phyloP scores from a whole-genome alignment of 805 yeast genomes.

The Candida anglica region DNA sequence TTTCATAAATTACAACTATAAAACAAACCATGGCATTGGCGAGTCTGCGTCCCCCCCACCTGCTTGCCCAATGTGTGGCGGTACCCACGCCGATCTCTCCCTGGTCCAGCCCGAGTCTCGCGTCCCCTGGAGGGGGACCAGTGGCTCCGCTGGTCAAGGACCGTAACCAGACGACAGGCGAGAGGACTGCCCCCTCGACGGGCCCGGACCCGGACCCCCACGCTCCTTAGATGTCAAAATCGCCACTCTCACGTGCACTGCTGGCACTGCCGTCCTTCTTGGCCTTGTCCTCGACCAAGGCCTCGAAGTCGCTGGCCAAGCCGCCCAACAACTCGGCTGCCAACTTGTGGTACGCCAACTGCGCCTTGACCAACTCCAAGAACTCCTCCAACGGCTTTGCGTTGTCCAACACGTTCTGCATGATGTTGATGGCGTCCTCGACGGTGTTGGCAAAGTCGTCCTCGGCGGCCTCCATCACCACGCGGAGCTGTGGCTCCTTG shows the following conservation, averaged over 20 bases:
- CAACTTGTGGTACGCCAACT: constrained; percentile 73
- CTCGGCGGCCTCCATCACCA: constrained; percentile 77
- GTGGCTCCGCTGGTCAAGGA: too few relatives aligned
- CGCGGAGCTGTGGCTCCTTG: constrained; percentile 69
- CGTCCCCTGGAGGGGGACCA: too few relatives aligned
- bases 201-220: too few relatives aligned
- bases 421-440: constrained; percentile 78
- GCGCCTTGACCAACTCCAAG: constrained; percentile 70
- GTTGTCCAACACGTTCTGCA: constrained; percentile 75
- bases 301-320: constrained; percentile 61
- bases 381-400: constrained; percentile 67
- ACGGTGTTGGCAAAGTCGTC: constrained; percentile 88
- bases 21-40: too few relatives aligned
- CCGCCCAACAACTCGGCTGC: constrained; percentile 65
- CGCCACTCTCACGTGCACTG: constrained; percentile 27
- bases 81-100: too few relatives aligned
- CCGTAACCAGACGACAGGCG: too few relatives aligned
- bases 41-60: too few relatives aligned
- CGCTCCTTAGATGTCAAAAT: constrained; percentile 22
- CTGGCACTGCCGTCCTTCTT: constrained; percentile 8
- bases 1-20: too few relatives aligned
- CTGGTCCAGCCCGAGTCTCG: too few relatives aligned
- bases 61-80: too few relatives aligned
- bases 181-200: too few relatives aligned
- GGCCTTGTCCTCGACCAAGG: constrained; percentile 46